These are phyloP conservation scores for Corymbia calophylla DNA, from an alignment of 441 rosid genomes.

Conservation along the genomic window DNA sequence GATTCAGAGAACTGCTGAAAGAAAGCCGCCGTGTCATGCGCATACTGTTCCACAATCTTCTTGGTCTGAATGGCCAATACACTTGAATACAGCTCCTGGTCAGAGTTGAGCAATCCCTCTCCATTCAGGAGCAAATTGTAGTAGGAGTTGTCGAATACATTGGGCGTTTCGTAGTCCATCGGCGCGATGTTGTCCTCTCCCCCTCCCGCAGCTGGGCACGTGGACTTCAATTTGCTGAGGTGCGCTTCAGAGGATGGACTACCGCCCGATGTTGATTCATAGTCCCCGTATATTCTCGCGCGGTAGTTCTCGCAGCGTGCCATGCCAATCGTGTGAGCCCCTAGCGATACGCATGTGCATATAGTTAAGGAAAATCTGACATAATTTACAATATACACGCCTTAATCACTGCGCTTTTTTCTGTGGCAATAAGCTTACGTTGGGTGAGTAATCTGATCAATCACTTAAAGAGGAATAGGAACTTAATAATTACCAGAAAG, in stretches of 20 bases:
- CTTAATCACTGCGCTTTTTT: neutral
- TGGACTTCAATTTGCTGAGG: slow-evolving; percentile 23
- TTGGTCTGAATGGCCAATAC: slow-evolving; percentile 33
- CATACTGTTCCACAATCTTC: slow-evolving; percentile 40
- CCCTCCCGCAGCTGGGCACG: slow-evolving; percentile 34
- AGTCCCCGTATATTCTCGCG: slow-evolving; percentile 43
- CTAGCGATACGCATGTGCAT: slow-evolving; percentile 1
- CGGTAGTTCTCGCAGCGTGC: slow-evolving; percentile 55
- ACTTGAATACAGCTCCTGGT: slow-evolving; percentile 64
- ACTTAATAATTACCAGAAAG: neutral
- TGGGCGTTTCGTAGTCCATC: slow-evolving; percentile 51
- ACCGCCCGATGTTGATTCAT: slow-evolving; percentile 23
- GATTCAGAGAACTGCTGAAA: slow-evolving; percentile 57
- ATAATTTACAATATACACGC: neutral
- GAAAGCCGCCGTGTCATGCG: slow-evolving; percentile 41
- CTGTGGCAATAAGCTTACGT: neutral
- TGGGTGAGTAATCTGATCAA: neutral
- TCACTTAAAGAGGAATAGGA: neutral
- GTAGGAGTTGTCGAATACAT: slow-evolving; percentile 48
- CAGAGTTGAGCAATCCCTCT: slow-evolving; percentile 52
- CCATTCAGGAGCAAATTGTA: slow-evolving; percentile 39
- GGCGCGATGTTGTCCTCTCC: slow-evolving; percentile 46
- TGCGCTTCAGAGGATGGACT: slow-evolving; percentile 21
- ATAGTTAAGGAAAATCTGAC: neutral
- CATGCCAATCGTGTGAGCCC: slow-evolving; percentile 67